Evolutionary conservation across 192 early-diverging fungal species (phyloP), one percentile per base, ranked within the genome.

Genomic region (Rhizophagus clarus): DNA sequence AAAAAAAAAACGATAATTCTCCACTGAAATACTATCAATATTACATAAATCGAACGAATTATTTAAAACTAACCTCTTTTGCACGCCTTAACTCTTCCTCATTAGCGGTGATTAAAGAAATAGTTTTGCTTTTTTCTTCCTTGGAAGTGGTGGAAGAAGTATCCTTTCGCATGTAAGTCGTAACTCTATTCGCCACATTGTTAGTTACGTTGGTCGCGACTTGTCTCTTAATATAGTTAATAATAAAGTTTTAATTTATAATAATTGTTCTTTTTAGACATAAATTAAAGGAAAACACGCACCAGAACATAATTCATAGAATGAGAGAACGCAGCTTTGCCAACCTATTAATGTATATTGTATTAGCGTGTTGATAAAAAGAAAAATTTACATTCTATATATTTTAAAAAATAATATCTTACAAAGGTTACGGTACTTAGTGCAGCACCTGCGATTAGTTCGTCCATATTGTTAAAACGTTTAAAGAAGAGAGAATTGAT

Each of bases 381-480:
- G 51, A 40, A 40, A 8, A 40, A 40, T 9, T 40, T 40, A 40
- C 8, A 34, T 34, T 34, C 3, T 34, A 34, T 34, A 34, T 8
- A 9, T 0, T 40, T 40, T 40, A 40, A 29, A 12, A 12, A 11
- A 7, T 32, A 28, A 31, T 49, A 17, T 26, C 64, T 64, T 68
- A 68, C 76, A 28, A 91, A 85, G 34, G 88, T 84, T 24, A 87
- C 90, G 3, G 89, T 90, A 40, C 89, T 88, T 10, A 93, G 82
- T 2, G 91, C 91, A 20, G 92, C 81, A 47, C 82, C 90, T 8
- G 91, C 85, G 73, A 93, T 89, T 2, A 93, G 83, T 37, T 90
- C 86, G 72, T 93, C 92, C 90, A 91, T 91, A 20, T 69, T 56
- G 51, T 56, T 56, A 56, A 40, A 40, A 40, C 37, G 37, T 7